Percentiles rank a stretch among this genome's conserved stretches.
Conservation (phyloP, 1,139 yeast species). For the Diutina scorzettiae region DNA sequence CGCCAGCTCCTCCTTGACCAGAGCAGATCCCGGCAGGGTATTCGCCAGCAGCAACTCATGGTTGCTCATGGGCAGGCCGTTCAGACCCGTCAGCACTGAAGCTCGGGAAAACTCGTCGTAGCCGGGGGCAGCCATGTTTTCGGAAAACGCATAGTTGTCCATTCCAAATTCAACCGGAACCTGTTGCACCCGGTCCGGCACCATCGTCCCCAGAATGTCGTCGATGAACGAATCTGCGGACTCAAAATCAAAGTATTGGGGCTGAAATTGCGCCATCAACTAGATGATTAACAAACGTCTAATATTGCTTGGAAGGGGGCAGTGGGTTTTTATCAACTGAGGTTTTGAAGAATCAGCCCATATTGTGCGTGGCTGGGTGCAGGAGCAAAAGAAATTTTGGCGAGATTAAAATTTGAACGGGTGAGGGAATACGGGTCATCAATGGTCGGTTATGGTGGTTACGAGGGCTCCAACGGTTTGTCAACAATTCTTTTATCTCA, state of each 20-base stretch:
- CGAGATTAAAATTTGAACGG: too few species aligned
- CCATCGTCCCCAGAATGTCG: neutral
- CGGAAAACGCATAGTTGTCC: conserved; percentile 2
- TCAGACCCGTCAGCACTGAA: conserved; percentile 1
- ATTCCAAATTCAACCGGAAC: neutral
- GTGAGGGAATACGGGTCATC: too few species aligned
- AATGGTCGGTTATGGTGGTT: too few species aligned
- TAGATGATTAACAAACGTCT: too few species aligned
- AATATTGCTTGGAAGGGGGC: too few species aligned
- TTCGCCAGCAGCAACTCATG: conserved; percentile 3
- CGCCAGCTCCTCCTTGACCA: conserved; percentile 1
- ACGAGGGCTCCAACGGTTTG: too few species aligned
- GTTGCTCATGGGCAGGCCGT: conserved; percentile 1
- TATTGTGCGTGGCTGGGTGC: neutral
- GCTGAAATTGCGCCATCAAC: conserved; percentile 5
- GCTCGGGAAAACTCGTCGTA: neutral
- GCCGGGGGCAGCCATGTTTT: neutral
- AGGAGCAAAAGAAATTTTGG: neutral
- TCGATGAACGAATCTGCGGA: conserved; percentile 4
- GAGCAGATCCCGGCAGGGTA: conserved; percentile 1
- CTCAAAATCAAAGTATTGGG: conserved; percentile 4
- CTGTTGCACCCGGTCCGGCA: conserved; percentile 1
- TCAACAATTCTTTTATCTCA: too few species aligned
- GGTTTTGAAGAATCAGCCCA: neutral
- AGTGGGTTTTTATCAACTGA: neutral